A percentile compares a stretch with the other conserved stretches of the same genome.
Conservation (phyloP, 1,139 yeast genomes). For the Hansenula sp. region DNA sequence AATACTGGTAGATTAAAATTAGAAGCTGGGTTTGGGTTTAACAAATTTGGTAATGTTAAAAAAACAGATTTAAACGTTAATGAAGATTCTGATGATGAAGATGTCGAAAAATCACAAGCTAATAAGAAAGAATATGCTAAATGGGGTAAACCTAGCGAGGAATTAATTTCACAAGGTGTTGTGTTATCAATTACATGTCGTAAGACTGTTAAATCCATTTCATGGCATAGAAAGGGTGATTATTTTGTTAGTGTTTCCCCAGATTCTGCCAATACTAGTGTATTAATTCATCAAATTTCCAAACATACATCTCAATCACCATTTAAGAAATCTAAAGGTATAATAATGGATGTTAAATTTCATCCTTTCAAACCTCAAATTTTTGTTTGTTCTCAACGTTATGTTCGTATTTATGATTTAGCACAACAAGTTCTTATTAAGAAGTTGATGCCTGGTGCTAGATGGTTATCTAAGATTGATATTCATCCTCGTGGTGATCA, state of each 20-base stretch:
- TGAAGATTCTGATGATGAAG: constrained; percentile 32
- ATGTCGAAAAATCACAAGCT: constrained; percentile 24
- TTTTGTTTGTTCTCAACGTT: constrained; percentile 91
- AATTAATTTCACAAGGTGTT: constrained; percentile 64
- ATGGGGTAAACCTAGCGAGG: constrained; percentile 77
- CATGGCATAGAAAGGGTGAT: constrained; percentile 98
- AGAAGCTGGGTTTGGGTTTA: constrained; percentile 92
- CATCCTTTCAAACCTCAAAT: constrained; percentile 96
- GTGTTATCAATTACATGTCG: constrained; percentile 67
- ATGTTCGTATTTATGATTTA: constrained; percentile 84
- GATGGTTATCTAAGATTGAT: constrained; percentile 89
- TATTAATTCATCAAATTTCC: constrained; percentile 88
- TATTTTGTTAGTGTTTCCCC: constrained; percentile 94
- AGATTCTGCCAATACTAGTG: constrained; percentile 82
- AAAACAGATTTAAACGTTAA: constrained; percentile 31
- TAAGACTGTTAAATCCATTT: constrained; percentile 71
- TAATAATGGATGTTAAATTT: constrained; percentile 92
- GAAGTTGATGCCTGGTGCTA: constrained; percentile 90
- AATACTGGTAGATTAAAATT: constrained; percentile 73
- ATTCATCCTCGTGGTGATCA: constrained; percentile 97
- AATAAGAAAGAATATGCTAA: constrained; percentile 59
- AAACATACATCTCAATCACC: constrained; percentile 98
- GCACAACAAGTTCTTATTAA: constrained; percentile 79
- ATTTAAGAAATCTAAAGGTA: constrained; percentile 88
- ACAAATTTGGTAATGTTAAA: constrained; percentile 60